Evolutionary conservation across 495 filamentous ascomycete species (phyloP).

Genomic region (Penicillium herquei): DNA sequence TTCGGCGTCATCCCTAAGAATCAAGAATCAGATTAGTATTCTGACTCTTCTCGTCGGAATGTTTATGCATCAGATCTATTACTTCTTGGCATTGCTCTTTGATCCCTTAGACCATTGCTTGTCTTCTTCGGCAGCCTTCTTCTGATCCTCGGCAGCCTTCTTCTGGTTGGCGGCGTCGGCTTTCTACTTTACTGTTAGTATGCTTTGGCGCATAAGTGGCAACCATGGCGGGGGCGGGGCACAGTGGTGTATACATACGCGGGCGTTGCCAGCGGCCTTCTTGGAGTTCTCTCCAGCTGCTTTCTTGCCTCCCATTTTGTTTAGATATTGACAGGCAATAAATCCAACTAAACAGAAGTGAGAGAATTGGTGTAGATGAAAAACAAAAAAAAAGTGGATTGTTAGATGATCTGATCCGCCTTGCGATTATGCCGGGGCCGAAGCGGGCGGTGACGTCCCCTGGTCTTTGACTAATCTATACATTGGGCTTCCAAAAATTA

Average conservation of each 20-base stretch:
- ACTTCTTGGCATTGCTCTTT: conserved; percentile 87
- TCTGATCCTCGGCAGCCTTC: conserved; percentile 65
- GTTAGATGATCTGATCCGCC: conserved; percentile 26
- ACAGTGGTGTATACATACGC: conserved; percentile 31
- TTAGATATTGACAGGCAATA: background rate
- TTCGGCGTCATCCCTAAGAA: conserved; percentile 71
- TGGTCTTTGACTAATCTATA: conserved; percentile 10
- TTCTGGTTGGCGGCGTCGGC: conserved; percentile 82
- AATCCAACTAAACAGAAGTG: background rate
- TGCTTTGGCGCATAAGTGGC: conserved; percentile 9
- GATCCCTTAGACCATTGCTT: conserved; percentile 80
- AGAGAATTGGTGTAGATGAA: background rate
- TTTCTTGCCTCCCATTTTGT: conserved; percentile 59
- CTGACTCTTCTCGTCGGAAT: background rate
- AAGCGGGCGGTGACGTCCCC: conserved; percentile 19
- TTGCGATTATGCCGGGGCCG: conserved; percentile 29
- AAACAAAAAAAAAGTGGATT: conserved; percentile 18
- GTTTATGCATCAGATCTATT: conserved; percentile 5
- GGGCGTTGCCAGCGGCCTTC: conserved; percentile 85
- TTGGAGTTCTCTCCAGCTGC: conserved; percentile 72
- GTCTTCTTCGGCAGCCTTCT: conserved; percentile 66
- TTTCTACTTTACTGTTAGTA: conserved; percentile 57
- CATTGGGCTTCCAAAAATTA: background rate
- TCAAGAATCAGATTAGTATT: conserved; percentile 16
- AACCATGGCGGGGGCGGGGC: conserved; percentile 33